Conservation (phyloP, 208 protist genomes). For the Phytomonas sp. region DNA sequence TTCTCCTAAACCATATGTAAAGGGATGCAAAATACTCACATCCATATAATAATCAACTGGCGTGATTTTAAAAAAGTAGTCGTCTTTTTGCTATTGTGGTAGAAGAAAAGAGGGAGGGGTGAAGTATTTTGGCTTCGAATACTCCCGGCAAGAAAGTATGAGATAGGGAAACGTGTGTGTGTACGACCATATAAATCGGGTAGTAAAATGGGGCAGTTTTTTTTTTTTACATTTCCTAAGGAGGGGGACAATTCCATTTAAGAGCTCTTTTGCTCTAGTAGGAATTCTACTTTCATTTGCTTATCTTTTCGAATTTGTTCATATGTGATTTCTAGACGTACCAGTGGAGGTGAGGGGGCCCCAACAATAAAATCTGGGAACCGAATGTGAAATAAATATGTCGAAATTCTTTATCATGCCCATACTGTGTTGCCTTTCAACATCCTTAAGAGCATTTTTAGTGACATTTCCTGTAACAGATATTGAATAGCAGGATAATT, state of each 20-base stretch:
- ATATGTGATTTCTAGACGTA: background rate
- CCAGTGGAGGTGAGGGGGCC: background rate
- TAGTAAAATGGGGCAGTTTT: background rate
- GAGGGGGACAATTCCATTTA: background rate
- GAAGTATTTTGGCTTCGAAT: background rate
- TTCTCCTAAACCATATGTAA: constrained; percentile 54
- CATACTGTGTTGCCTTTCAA: background rate
- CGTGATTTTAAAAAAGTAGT: background rate
- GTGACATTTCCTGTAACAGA: background rate
- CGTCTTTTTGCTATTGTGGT: background rate
- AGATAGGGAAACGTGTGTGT: background rate
- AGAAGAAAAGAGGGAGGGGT: background rate
- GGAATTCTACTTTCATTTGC: constrained; percentile 10
- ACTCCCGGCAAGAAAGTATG: background rate
- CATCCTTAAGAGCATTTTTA: background rate
- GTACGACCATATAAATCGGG: background rate
- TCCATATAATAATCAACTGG: background rate
- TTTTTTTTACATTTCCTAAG: background rate
- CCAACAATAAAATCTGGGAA: background rate
- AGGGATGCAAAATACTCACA: background rate
- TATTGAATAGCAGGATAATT: background rate
- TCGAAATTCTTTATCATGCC: background rate
- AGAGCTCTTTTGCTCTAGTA: constrained; percentile 5
- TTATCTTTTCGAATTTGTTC: background rate
- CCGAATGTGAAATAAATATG: background rate